A percentile compares a stretch with the other conserved stretches of the same genome.
phyloP scores from a whole-genome alignment of 495 filamentous ascomycete genomes.

The Tuber magnatum region DNA sequence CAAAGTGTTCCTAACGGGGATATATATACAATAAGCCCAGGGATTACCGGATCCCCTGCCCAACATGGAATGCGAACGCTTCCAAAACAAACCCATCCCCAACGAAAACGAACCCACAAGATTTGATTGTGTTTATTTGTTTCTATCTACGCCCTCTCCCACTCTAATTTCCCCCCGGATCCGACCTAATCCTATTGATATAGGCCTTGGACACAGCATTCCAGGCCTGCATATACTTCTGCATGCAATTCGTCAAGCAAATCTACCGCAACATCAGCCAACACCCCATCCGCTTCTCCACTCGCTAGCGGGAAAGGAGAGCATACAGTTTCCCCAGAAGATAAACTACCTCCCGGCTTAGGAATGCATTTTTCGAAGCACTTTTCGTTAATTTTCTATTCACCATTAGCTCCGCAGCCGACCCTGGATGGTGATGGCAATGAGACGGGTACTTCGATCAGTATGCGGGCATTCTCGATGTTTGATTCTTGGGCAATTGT shows the following conservation, averaged over 20 bases:
- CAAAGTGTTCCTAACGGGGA: background rate
- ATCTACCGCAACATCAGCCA: conserved; percentile 39
- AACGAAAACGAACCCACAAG: background rate
- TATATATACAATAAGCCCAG: background rate
- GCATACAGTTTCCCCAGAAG: conserved; percentile 54
- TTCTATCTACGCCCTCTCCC: conserved; percentile 19
- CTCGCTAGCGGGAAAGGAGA: background rate
- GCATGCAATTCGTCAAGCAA: conserved; percentile 84
- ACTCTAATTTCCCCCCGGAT: conserved; percentile 46
- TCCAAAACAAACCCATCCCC: background rate
- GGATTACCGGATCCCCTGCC: background rate
- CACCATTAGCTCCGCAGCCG: background rate
- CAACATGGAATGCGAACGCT: background rate
- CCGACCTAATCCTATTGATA: conserved; percentile 62
- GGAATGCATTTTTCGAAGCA: conserved; percentile 93
- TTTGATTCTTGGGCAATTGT: conserved; percentile 37
- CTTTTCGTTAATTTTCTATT: conserved; percentile 88
- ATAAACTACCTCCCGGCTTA: conserved; percentile 70
- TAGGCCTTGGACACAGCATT: conserved; percentile 74
- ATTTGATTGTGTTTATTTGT: background rate
- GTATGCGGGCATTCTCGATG: conserved; percentile 37
- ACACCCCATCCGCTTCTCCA: background rate
- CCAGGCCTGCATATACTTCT: conserved; percentile 95
- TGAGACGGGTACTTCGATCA: conserved; percentile 39
- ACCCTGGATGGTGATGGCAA: background rate